These are phyloP conservation scores for Corymbia maculata DNA, from an alignment of 345 rosid genomes.

Conservation along the genomic window DNA sequence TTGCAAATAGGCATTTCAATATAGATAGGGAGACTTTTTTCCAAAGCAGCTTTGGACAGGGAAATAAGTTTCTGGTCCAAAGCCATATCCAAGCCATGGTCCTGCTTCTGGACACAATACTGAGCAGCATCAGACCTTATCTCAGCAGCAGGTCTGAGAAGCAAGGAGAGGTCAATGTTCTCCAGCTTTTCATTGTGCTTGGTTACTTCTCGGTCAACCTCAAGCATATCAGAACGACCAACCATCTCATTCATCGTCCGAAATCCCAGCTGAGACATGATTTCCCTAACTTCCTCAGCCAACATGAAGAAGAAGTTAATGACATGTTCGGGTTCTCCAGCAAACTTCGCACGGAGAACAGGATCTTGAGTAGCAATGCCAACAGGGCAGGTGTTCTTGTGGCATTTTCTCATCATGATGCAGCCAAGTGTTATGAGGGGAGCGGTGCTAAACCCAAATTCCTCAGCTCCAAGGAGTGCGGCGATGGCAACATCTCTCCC, in stretches of 20 bases:
- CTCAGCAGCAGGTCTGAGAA: constrained; percentile 92
- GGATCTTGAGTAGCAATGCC: constrained; percentile 99
- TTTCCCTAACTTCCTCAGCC: constrained; percentile 96
- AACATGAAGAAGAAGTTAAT: constrained; percentile 98
- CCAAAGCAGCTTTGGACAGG: constrained; percentile 66
- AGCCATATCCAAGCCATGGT: constrained; percentile 94
- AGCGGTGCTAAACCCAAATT: constrained; percentile 99
- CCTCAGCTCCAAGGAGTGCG: constrained; percentile 99
- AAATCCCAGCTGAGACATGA: constrained; percentile 92
- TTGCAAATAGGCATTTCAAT: constrained; percentile 74
- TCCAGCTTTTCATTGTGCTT: constrained; percentile 72
- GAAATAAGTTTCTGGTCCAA: constrained; percentile 69
- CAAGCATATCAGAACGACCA: constrained; percentile 99
- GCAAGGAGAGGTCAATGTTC: constrained; percentile 79
- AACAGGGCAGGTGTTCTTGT: constrained; percentile 99
- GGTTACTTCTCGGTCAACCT: constrained; percentile 79
- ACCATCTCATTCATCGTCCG: constrained; percentile 80
- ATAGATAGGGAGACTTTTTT: constrained; percentile 76
- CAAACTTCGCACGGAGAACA: constrained; percentile 93
- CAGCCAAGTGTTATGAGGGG: constrained; percentile 98
- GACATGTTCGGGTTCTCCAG: constrained; percentile 98
- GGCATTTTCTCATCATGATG: constrained; percentile 99
- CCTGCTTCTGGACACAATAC: constrained; percentile 89
- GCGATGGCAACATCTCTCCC: constrained; percentile 98
- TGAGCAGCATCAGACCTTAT: constrained; percentile 95